Evolutionary conservation across 441 rosid species (phyloP).

Genomic region (Hura crepitans): DNA sequence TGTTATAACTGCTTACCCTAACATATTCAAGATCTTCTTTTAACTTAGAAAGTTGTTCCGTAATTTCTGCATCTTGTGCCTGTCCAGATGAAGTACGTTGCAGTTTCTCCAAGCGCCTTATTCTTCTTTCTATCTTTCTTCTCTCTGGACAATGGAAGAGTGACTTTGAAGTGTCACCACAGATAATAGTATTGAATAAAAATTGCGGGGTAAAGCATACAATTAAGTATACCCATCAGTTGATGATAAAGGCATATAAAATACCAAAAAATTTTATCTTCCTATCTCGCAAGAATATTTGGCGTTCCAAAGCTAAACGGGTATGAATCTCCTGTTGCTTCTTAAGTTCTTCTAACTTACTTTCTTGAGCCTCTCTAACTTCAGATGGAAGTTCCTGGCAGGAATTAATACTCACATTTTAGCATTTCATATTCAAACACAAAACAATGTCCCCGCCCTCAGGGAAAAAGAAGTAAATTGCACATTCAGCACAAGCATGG

Average conservation of each 20-base stretch:
- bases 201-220: neutral
- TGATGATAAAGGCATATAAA: neutral
- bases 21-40: constrained; percentile 98
- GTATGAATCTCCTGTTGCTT: constrained; percentile 82
- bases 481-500: neutral
- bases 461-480: neutral
- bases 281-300: constrained; percentile 77
- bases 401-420: constrained; percentile 6
- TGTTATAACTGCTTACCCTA: constrained; percentile 44
- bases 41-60: constrained; percentile 68
- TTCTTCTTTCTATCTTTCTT: constrained; percentile 81
- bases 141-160: constrained; percentile 46
- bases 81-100: constrained; percentile 75
- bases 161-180: neutral
- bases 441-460: neutral
- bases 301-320: constrained; percentile 81
- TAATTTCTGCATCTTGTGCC: constrained; percentile 55
- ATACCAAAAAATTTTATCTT: constrained; percentile 93
- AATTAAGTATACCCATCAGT: neutral
- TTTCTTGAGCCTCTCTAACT: constrained; percentile 64
- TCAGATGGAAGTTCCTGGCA: constrained; percentile 64
- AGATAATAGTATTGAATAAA: neutral
- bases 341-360: constrained; percentile 70
- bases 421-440: constrained; percentile 10
- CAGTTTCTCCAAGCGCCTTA: constrained; percentile 84